These are phyloP conservation scores for Eimeria falciformis DNA, from an alignment of 169 alveolate species.

Conservation along the genomic window DNA sequence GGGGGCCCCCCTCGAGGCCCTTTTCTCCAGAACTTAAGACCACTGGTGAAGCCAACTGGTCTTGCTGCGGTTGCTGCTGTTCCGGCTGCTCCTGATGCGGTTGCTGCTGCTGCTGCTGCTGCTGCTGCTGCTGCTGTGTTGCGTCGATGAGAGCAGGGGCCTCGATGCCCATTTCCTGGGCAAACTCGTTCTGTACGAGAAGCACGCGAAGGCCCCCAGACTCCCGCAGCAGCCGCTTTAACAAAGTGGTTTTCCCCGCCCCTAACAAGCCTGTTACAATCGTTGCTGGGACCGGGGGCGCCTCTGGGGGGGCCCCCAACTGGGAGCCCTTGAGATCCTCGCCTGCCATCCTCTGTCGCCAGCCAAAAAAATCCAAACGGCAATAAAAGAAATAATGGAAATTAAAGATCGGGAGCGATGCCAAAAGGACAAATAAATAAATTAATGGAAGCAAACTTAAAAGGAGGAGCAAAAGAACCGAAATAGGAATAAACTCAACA, in stretches of 20 bases:
- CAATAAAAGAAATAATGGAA: too few relatives aligned
- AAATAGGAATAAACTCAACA: too few relatives aligned
- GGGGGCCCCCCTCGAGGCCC: not conserved
- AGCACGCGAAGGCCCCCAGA: slow-evolving; percentile 72
- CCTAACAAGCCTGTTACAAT: slow-evolving; percentile 86
- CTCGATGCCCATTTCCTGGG: slow-evolving; percentile 90
- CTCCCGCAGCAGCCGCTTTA: slow-evolving; percentile 56
- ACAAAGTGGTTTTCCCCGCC: slow-evolving; percentile 86
- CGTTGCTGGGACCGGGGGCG: slow-evolving; percentile 74
- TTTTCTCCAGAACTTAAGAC: not conserved
- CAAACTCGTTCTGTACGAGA: slow-evolving; percentile 86
- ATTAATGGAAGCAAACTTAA: not conserved
- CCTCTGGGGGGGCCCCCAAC: not conserved
- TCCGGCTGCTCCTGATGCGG: not conserved
- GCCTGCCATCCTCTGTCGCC: too few relatives aligned
- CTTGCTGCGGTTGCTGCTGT: too few relatives aligned
- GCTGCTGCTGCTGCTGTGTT: not conserved
- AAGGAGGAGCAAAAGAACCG: too few relatives aligned
- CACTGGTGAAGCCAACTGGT: too few relatives aligned
- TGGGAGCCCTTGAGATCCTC: not conserved
- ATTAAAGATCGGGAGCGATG: not conserved
- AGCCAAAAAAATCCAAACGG: too few relatives aligned
- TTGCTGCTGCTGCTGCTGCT: not conserved
- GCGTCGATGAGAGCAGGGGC: slow-evolving; percentile 79
- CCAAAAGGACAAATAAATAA: not conserved